Evolutionary conservation across 208 protist species (phyloP).

Genomic region (Crithidia thermophila): DNA sequence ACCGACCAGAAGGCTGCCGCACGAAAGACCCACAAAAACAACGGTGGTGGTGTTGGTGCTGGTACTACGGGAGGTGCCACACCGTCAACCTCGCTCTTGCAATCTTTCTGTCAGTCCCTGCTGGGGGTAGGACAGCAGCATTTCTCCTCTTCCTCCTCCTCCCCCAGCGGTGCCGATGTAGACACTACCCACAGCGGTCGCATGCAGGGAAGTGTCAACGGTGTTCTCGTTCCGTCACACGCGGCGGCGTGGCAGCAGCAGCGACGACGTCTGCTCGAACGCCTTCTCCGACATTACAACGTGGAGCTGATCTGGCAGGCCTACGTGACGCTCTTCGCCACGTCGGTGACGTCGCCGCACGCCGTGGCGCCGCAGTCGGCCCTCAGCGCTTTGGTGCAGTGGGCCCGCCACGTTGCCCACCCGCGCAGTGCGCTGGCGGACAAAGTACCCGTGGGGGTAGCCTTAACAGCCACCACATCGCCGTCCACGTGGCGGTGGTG

Average conservation of each 20-base stretch:
- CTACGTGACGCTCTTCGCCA: slow-evolving; percentile 30
- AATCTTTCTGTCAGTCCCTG: slow-evolving; percentile 5
- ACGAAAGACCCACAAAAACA: background rate
- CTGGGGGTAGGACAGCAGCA: too few relatives aligned
- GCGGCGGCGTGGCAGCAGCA: slow-evolving; percentile 23
- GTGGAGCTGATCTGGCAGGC: slow-evolving; percentile 32
- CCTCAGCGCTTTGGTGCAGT: slow-evolving; percentile 15
- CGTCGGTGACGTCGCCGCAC: slow-evolving; percentile 5
- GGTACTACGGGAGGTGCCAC: too few relatives aligned
- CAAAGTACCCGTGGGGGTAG: background rate
- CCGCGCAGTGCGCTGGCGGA: background rate
- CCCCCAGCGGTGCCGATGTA: background rate
- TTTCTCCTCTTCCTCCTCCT: background rate
- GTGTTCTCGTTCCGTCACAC: background rate
- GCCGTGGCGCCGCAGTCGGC: slow-evolving; percentile 24
- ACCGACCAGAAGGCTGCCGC: background rate
- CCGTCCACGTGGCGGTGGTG: slow-evolving; percentile 26
- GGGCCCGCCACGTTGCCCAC: slow-evolving; percentile 12
- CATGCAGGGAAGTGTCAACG: too few relatives aligned
- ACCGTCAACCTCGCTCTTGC: too few relatives aligned
- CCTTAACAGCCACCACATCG: too few relatives aligned
- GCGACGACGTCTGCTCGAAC: slow-evolving; percentile 24
- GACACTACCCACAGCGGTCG: too few relatives aligned
- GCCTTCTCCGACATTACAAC: slow-evolving; percentile 31
- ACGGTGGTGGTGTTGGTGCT: background rate